Conservation (phyloP, 2,329 filamentous ascomycete species). For the Orbilia ellipsospora region DNA sequence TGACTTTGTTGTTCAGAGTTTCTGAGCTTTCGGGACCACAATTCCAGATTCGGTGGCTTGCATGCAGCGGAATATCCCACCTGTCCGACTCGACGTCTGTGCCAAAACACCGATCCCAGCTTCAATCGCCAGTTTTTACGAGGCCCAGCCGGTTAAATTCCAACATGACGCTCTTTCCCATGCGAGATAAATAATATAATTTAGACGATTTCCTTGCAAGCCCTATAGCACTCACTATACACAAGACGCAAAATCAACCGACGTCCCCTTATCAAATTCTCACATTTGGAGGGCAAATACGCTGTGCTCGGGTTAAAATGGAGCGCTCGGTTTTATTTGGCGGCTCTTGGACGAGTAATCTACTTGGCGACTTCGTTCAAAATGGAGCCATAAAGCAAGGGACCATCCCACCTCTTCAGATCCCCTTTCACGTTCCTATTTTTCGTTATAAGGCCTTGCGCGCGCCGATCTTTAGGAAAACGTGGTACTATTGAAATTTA, state of each 20-base stretch:
- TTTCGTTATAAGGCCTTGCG: constrained; percentile 28
- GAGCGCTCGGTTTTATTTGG: constrained; percentile 25
- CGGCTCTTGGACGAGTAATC: constrained; percentile 13
- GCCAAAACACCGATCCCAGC: too few relatives aligned
- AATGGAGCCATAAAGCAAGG: constrained; percentile 45
- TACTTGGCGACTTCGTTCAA: constrained; percentile 31
- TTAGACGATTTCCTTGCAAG: not conserved
- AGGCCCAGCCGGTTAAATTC: constrained; percentile 37
- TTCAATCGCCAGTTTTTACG: too few relatives aligned
- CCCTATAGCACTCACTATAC: constrained; percentile 24
- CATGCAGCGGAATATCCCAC: constrained; percentile 47
- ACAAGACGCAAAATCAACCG: constrained; percentile 27
- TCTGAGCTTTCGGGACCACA: constrained; percentile 5
- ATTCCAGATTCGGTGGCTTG: constrained; percentile 29
- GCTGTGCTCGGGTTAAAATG: constrained; percentile 48
- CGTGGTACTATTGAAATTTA: constrained; percentile 35
- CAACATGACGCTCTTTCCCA: constrained; percentile 23
- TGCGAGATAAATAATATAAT: constrained; percentile 9
- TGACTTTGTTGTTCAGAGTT: constrained; percentile 17
- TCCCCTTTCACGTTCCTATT: constrained; percentile 28
- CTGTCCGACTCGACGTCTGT: too few relatives aligned
- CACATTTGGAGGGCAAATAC: constrained; percentile 14
- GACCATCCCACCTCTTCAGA: constrained; percentile 17
- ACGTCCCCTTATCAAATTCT: constrained; percentile 32
- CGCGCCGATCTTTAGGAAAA: constrained; percentile 45